A percentile compares a stretch with the other conserved stretches of the same genome.
phyloP scores from a whole-genome alignment of 2,329 filamentous ascomycete genomes.

The Phialophora macrospora region DNA sequence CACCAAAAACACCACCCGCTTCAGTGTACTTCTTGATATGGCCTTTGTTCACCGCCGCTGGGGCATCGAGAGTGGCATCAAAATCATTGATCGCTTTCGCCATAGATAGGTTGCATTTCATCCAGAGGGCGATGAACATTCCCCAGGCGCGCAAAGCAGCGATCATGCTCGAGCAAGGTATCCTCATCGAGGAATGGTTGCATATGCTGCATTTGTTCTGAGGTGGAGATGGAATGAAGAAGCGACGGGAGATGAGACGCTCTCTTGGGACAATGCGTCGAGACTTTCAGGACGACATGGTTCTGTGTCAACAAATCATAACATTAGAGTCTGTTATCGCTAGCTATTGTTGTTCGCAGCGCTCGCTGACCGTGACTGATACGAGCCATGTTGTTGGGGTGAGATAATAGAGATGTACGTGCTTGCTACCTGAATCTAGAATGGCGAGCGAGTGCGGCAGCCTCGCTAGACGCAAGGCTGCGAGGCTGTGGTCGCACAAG shows the following conservation, averaged over 20 bases:
- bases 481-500: not conserved
- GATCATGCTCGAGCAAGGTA: constrained; percentile 16
- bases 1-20: constrained; percentile 6
- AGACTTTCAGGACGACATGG: no score
- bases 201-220: constrained; percentile 29
- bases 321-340: no score
- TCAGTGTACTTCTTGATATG: constrained; percentile 26
- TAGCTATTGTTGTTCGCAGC: no score
- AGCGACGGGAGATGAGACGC: no score
- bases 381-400: no score
- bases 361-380: no score
- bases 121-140: constrained; percentile 21
- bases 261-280: no score
- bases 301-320: no score
- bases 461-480: not conserved
- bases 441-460: no score
- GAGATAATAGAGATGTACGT: no score
- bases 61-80: not conserved
- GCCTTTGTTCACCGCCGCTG: constrained; percentile 24
- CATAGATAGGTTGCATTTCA: constrained; percentile 22
- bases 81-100: constrained; percentile 8
- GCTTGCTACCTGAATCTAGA: no score
- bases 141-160: constrained; percentile 20
- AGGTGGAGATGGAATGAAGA: not conserved
- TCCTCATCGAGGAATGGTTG: constrained; percentile 22